Evolutionary conservation across 139 green algal genomes (phyloP), one percentile per base, ranked within the genome.

Genomic region (Chlorella sp.): DNA sequence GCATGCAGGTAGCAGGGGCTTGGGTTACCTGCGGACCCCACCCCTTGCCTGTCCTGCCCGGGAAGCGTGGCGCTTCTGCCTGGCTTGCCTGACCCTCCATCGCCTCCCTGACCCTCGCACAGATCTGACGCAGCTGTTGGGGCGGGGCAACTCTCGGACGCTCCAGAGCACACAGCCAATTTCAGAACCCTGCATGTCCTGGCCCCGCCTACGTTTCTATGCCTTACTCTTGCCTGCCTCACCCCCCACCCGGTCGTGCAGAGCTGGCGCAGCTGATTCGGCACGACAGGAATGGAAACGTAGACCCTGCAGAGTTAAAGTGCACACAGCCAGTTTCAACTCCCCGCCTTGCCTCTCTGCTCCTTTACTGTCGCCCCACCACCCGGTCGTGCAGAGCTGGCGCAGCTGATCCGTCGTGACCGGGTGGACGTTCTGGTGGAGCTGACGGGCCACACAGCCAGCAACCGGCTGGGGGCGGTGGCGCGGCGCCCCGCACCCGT

Each of bases 361-460:
- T n/a, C n/a, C n/a, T n/a, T n/a, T n/a, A n/a, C n/a, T n/a, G n/a
- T n/a, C n/a, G n/a, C n/a, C n/a, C n/a, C n/a, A n/a, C n/a, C n/a
- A n/a, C n/a, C n/a, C n/a, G n/a, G n/a, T n/a, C 18, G 3, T 71
- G 53, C 37, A 34, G 91, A 93, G 24, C 88, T 98, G 80, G 97
- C 96, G 15, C 81, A 91, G 79, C 42, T 95, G 86, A 92, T 99
- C 15, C 89, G 94, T 1, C 26, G 91, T 15, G 81, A 93, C 78
- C 48, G 34, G 61, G 94, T 99, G n/a, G 97, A 99, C 92, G 93
- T 99, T 21, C 90, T 99, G 83, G 96, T 99, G 87, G 98, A 99
- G 93, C 95, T 99, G 1, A 99, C 97, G 14, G 98, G 98, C 2
- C 98, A 99, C 92, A 99, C 96, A 0, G 97, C 97, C 68, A 97